Conservation (phyloP, 352 stramenopile species). For the Globisporangium middletonii region DNA sequence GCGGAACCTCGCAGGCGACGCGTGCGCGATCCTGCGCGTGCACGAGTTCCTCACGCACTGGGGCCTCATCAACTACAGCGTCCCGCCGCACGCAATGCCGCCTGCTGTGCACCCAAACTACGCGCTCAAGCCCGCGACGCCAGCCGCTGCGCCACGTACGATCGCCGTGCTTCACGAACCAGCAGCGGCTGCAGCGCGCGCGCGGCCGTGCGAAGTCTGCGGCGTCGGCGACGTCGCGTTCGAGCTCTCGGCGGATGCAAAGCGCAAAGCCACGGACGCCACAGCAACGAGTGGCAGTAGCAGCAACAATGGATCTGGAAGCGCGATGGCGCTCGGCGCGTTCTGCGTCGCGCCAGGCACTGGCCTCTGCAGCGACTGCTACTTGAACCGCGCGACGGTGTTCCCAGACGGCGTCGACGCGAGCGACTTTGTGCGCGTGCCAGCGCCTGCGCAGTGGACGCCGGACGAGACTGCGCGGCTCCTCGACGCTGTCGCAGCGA, state of each 20-base stretch:
- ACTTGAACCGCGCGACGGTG: slow-evolving; percentile 30
- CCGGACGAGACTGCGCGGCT: slow-evolving; percentile 34
- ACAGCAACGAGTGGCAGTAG: slow-evolving; percentile 1
- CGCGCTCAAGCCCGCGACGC: slow-evolving; percentile 25
- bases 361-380: slow-evolving; percentile 67
- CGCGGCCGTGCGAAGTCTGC: slow-evolving; percentile 45
- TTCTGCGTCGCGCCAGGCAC: slow-evolving; percentile 49
- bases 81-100: slow-evolving; percentile 64
- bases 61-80: slow-evolving; percentile 84
- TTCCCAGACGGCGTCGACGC: slow-evolving; percentile 61
- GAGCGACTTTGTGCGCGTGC: slow-evolving; percentile 50
- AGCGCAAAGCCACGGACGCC: slow-evolving; percentile 34
- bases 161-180: slow-evolving; percentile 31
- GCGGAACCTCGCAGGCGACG: slow-evolving; percentile 72
- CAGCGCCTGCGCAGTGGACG: slow-evolving; percentile 30
- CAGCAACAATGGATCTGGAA: slow-evolving; percentile 16
- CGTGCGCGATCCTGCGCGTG: slow-evolving; percentile 77
- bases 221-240: slow-evolving; percentile 34
- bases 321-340: slow-evolving; percentile 33
- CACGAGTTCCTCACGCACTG: slow-evolving; percentile 85
- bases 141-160: slow-evolving; percentile 1
- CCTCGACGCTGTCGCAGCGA: slow-evolving; percentile 38
- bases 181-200: background rate
- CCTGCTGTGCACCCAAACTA: slow-evolving; percentile 56
- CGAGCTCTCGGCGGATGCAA: slow-evolving; percentile 51